Evolutionary conservation across 2,329 filamentous ascomycete genomes (phyloP), one percentile per base, ranked within the genome.

Genomic region (Paramyrothecium roridum): DNA sequence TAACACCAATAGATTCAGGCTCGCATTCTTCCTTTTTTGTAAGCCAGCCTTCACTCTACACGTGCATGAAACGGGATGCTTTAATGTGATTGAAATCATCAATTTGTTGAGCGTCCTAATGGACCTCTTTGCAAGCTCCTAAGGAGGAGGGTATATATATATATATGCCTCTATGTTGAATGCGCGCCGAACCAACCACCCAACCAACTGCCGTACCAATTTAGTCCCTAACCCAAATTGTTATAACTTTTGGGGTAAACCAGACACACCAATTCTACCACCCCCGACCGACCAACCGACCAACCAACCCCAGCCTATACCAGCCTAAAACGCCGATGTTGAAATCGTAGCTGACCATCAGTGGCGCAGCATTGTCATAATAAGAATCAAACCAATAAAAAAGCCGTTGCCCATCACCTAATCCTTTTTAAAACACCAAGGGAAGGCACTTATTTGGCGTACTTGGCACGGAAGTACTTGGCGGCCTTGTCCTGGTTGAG

Each of bases 401-500:
- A 6, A 43, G n/a, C 37, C 37, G 37, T 43, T 40, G n/a, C 52
- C 53, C 58, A 54, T 57, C 61, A 53, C 50, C 61, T 59, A 58
- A 59, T 53, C 54, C 49, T 52, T 34, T 43, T 40, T 52, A 43
- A 19, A 43, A 43, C 7, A 16, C n/a, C 13, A 43, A 43, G 37
- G 37, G 3, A 13, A 43, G 55, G 60, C 56, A 60, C 67, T 76
- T 82, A 81, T 78, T 89, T 86, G 74, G 85, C 73, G 80, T 96
- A 89, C 85, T 96, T 92, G 77, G 88, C 78, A 75, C 95, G 93
- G 92, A 87, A 98, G 84, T 81, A 88, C 86, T 97, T 97, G 83
- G 95, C 93, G 56, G 95, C 95, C 75, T 93, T 93, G 79, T 99
- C 93, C 91, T 99, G 89, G 88, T 97, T 96, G 81, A 80, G 81